Evolutionary conservation across 2,329 filamentous ascomycete species (phyloP), one percentile per base, ranked within the genome.

Genomic region (Talaromyces sp.): DNA sequence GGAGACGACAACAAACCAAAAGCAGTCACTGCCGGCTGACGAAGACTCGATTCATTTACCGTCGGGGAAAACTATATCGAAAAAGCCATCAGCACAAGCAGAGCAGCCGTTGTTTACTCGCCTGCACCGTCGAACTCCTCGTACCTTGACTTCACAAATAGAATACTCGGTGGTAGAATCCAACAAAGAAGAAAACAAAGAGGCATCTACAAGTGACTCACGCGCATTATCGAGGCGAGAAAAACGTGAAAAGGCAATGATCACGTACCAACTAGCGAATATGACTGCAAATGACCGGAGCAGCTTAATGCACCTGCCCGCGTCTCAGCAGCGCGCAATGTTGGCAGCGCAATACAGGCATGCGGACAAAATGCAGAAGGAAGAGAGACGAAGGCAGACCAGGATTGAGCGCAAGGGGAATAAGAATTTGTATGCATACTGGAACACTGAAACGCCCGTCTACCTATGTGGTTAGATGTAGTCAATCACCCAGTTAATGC

Each of bases 391-490:
- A 55, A 61, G 51, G 41, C 55, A 38, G 49, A 55, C 32, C 35
- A 17, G 32, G 13, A 43, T 61, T 41, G 51, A 61, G 3, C 51
- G 51, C 26, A 61, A 61, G 41, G 59, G 51, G 2, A 61, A 61
- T 19, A 61, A 61, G 55, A 61, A 61, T 54, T 51, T 58, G 29
- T 61, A 61, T 58, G 55, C 59, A 32, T 61, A 61, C 49, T 61
- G 59, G 59, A 38, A 32, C 19, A 61, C 59, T 43, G 55, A 58
- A 41, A 61, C 55, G 7, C 59, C 59, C 6, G 55, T 61, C 10
- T 61, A 61, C 17, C 32, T 27, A 10, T 61, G 59, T 51, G 59
- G 59, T 7, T 61, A 61, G 59, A 54, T 52, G 13, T 50, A 43
- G 29, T 11, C 17, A n/a, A 13, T n/a, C 35, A n/a, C 14, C 14